These are phyloP conservation scores for Cadophora sp. DNA, from an alignment of 2,329 filamentous ascomycete genomes.

Conservation along the genomic window DNA sequence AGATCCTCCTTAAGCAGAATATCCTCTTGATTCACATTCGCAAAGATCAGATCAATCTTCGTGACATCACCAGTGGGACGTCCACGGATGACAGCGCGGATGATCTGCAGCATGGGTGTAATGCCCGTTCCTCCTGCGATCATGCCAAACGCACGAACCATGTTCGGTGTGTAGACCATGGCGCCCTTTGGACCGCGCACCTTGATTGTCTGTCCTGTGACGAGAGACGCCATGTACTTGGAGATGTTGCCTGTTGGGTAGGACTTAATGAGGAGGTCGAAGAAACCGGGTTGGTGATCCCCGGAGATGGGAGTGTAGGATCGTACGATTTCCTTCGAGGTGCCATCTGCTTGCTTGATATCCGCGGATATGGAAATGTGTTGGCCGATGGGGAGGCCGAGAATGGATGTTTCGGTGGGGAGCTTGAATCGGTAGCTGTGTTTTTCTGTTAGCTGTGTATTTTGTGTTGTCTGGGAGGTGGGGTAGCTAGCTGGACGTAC, in stretches of 20 bases:
- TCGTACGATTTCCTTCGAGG: slow-evolving; percentile 82
- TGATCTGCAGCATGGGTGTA: slow-evolving; percentile 97
- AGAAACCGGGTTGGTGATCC: slow-evolving; percentile 87
- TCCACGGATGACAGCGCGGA: slow-evolving; percentile 87
- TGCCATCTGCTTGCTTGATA: slow-evolving; percentile 69
- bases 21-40: slow-evolving; percentile 92
- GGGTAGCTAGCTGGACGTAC: slow-evolving; percentile 51
- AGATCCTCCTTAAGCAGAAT: slow-evolving; percentile 94
- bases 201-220: slow-evolving; percentile 85
- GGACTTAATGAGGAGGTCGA: slow-evolving; percentile 97
- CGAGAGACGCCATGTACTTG: slow-evolving; percentile 84
- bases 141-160: slow-evolving; percentile 97
- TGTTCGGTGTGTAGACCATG: slow-evolving; percentile 96
- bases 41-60: slow-evolving; percentile 93
- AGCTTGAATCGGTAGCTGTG: slow-evolving; percentile 89
- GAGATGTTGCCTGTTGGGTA: slow-evolving; percentile 98
- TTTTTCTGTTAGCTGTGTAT: slow-evolving; percentile 45
- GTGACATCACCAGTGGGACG: slow-evolving; percentile 82
- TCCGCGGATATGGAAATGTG: slow-evolving; percentile 95
- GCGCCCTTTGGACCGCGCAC: slow-evolving; percentile 95
- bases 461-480: slow-evolving; percentile 18
- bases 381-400: slow-evolving; percentile 97
- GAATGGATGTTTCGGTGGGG: slow-evolving; percentile 77
- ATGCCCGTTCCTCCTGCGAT: slow-evolving; percentile 97
- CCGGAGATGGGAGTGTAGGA: slow-evolving; percentile 93